Evolutionary conservation across 805 yeast species (phyloP).

Genomic region (Candida namnaoensis): DNA sequence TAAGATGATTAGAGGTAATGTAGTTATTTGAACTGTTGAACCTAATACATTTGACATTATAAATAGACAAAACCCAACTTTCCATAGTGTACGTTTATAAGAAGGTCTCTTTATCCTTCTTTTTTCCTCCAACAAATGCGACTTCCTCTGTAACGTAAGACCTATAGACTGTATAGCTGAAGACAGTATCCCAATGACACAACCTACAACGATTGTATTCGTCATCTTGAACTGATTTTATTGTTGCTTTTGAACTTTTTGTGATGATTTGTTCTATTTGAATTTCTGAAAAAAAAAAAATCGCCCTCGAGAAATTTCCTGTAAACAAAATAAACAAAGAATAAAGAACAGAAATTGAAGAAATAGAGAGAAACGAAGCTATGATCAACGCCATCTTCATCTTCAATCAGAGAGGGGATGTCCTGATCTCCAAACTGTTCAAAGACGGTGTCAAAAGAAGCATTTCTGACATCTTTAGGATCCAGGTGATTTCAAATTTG

Average conservation of each 20-base stretch:
- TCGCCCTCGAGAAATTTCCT: too few species aligned
- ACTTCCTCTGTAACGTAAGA: slow-evolving; percentile 70
- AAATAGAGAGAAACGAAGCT: neutral
- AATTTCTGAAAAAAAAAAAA: too few species aligned
- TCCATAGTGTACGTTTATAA: slow-evolving; percentile 55
- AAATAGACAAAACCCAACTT: slow-evolving; percentile 63
- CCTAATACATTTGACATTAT: slow-evolving; percentile 72
- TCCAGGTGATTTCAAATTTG: slow-evolving; percentile 73
- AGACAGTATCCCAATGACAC: slow-evolving; percentile 63
- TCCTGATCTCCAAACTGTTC: slow-evolving; percentile 64
- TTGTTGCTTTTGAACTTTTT: too few species aligned
- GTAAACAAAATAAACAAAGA: too few species aligned
- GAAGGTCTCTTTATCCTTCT: slow-evolving; percentile 21
- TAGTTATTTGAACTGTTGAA: slow-evolving; percentile 73
- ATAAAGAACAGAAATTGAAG: too few species aligned
- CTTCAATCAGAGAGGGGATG: slow-evolving; percentile 75
- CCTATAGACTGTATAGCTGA: slow-evolving; percentile 79
- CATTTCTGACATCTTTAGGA: slow-evolving; percentile 82
- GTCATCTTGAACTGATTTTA: neutral
- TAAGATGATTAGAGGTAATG: slow-evolving; percentile 71
- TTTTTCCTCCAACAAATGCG: slow-evolving; percentile 45
- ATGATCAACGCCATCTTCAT: slow-evolving; percentile 86
- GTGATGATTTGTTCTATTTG: too few species aligned
- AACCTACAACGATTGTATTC: slow-evolving; percentile 40
- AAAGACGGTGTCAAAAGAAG: slow-evolving; percentile 71